A percentile compares a stretch with the other conserved stretches of the same genome.
These are phyloP conservation scores for Fusarium pseudograminearum DNA, from an alignment of 2,329 filamentous ascomycete species.

Conservation along the genomic window DNA sequence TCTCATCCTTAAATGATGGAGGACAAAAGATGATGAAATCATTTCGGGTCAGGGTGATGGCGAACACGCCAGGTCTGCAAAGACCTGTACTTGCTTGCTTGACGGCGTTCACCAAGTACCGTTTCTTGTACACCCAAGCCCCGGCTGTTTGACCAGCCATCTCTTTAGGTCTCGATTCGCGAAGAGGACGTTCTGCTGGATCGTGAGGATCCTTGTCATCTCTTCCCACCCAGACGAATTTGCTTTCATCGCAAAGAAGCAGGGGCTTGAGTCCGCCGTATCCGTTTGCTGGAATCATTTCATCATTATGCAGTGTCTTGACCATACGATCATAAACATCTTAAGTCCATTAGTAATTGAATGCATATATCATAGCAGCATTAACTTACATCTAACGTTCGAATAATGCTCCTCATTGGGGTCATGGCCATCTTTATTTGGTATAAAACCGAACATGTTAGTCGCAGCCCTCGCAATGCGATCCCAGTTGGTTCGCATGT, in stretches of 20 bases:
- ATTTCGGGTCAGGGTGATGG: neutral
- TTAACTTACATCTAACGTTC: neutral
- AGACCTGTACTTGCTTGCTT: neutral
- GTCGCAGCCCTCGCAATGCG: neutral
- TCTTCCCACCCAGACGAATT: constrained; percentile 4
- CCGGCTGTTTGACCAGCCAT: neutral
- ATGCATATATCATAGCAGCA: accelerated
- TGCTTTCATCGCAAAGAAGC: constrained; percentile 2
- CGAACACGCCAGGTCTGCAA: neutral
- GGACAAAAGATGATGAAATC: constrained; percentile 5
- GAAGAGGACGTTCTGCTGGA: neutral
- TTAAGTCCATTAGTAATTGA: neutral
- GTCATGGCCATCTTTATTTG: constrained; percentile 1
- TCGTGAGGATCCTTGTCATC: constrained; percentile 3
- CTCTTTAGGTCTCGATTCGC: neutral
- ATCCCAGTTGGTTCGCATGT: neutral
- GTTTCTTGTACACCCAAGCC: constrained; percentile 9
- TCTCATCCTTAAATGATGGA: neutral
- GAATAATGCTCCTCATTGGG: constrained; percentile 8
- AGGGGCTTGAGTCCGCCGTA: constrained; percentile 7
- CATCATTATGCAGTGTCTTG: neutral
- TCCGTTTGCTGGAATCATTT: constrained; percentile 4
- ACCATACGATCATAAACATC: constrained; percentile 11
- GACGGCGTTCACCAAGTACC: neutral
- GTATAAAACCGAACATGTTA: constrained; percentile 9